These are phyloP conservation scores for Botrytis galanthina DNA, from an alignment of 2,329 filamentous ascomycete species.

Conservation along the genomic window DNA sequence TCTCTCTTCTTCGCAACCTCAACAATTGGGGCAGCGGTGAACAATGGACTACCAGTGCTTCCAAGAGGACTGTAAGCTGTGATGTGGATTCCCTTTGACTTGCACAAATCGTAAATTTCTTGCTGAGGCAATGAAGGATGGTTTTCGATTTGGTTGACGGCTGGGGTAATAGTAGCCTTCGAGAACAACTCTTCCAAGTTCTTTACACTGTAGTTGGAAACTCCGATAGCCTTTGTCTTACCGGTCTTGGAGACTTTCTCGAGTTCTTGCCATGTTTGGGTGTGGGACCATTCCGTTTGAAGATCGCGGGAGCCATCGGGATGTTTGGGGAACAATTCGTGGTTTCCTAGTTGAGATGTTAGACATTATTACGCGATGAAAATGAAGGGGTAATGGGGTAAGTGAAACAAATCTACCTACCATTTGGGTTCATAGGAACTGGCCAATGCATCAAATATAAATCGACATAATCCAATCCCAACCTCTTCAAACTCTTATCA, in stretches of 20 bases:
- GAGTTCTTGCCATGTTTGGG: constrained; percentile 75
- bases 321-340: constrained; percentile 72
- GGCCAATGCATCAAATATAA: constrained; percentile 84
- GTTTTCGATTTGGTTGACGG: constrained; percentile 60
- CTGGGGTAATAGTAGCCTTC: constrained; percentile 48
- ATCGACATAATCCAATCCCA: constrained; percentile 80
- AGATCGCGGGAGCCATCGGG: constrained; percentile 74
- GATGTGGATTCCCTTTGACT: constrained; percentile 49
- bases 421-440: constrained; percentile 74
- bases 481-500: constrained; percentile 67
- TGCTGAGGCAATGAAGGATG: constrained; percentile 57
- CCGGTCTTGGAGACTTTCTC: constrained; percentile 62
- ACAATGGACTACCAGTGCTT: constrained; percentile 44
- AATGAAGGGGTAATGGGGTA: constrained; percentile 11
- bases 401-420: constrained; percentile 38
- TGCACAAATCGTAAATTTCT: constrained; percentile 51
- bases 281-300: constrained; percentile 64
- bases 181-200: constrained; percentile 41
- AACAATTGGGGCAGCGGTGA: constrained; percentile 59
- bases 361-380: constrained; percentile 10
- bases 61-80: constrained; percentile 51
- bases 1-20: constrained; percentile 64
- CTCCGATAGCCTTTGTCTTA: constrained; percentile 52
- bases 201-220: constrained; percentile 40
- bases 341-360: constrained; percentile 50